These are phyloP conservation scores for Candida ficus DNA, from an alignment of 805 yeast genomes.

Conservation along the genomic window DNA sequence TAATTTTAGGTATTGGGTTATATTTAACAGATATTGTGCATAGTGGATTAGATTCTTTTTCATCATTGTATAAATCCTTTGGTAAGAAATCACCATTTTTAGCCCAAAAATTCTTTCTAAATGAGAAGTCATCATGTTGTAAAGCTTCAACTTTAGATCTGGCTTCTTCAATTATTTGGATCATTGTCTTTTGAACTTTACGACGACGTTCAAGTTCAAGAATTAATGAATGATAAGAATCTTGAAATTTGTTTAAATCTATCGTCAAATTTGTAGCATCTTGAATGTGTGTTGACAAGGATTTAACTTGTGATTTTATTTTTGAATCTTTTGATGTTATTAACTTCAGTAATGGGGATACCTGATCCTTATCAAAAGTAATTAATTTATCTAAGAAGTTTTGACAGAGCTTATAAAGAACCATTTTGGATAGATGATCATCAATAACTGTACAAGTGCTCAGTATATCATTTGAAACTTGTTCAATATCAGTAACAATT, in stretches of 20 bases:
- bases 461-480: conserved; percentile 29
- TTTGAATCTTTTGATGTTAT: conserved; percentile 5
- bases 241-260: conserved; percentile 33
- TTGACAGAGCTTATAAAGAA: conserved; percentile 21
- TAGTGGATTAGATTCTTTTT: conserved; percentile 26
- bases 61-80: conserved; percentile 41
- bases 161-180: conserved; percentile 36
- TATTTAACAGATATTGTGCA: conserved; percentile 3
- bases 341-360: not conserved
- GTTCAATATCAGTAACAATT: conserved; percentile 45
- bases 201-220: conserved; percentile 50
- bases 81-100: conserved; percentile 56
- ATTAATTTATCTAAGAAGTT: conserved; percentile 19
- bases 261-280: not conserved
- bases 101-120: conserved; percentile 39
- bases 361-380: conserved; percentile 18
- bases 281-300: not conserved
- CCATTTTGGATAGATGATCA: conserved; percentile 28
- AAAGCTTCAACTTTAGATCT: conserved; percentile 33
- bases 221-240: conserved; percentile 47
- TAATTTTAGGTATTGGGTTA: conserved; percentile 24
- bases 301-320: conserved; percentile 4
- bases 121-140: conserved; percentile 38
- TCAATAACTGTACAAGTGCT: conserved; percentile 19
- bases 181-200: conserved; percentile 35